Base-by-base conservation (phyloP, 768 basidiomycete species). In the Myochromella boudieri region DNA sequence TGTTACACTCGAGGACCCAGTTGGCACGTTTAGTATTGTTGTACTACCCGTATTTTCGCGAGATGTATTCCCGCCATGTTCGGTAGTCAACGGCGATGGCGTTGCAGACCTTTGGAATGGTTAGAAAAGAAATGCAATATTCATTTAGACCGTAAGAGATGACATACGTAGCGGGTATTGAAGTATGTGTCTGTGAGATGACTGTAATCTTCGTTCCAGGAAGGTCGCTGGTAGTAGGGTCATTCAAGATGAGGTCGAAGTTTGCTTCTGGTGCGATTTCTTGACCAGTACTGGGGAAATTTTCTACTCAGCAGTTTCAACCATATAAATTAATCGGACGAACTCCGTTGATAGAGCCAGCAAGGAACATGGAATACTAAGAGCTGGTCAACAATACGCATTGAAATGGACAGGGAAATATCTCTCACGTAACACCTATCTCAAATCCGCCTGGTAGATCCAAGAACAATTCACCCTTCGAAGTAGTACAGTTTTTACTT, bases 351-450 rank as follows among this genome's bases (percentile, higher is more conserved):
- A 7, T 6, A 5, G 5, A n/a, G 33, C 33, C 33, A n/a, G n/a
- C 7, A 34, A 6, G 14, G 5, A 22, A 5, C 17, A 37, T 18
- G 47, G 21, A 1, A 11, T 42, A 34, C 17, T 42, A n/a, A 25
- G 37, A 4, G 8, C 36, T 29, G 12, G 18, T 34, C 26, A 48
- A 18, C 31, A 46, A 7, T 4, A 12, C 11, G 25, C 42, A 25
- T 2, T 26, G 26, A 37, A 42, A 21, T 26, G n/a, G 33, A n/a
- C 34, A 36, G 9, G 11, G 22, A 37, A 9, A 21, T 17, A 20
- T 15, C 18, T 17, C 40, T 46, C 9, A 43, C 45, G 28, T 6
- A n/a, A 51, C 12, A 14, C 22, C 50, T 14, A 46, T 33, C 27
- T 42, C 24, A 10, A 38, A 21, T 15, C 42, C 37, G 1, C 22